Conservation (phyloP, 2,329 filamentous ascomycete species). For the Rhynchosporium secalis region DNA sequence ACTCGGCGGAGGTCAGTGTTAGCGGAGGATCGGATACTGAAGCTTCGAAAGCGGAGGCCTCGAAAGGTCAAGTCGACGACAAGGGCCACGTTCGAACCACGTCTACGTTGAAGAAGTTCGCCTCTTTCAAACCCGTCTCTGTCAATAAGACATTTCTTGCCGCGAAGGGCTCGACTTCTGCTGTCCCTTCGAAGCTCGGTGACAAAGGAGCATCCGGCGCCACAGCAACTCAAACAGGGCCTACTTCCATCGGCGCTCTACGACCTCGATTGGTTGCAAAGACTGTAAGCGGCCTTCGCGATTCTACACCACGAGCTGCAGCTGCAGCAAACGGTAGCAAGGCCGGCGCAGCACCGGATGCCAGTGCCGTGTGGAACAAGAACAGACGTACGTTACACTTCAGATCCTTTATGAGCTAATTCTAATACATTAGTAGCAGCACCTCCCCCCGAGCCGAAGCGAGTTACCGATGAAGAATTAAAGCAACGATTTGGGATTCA, state of each 20-base stretch:
- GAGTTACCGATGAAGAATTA: constrained; percentile 83
- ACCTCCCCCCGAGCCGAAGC: constrained; percentile 70
- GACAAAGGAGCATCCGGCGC: constrained; percentile 52
- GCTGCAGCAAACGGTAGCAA: constrained; percentile 56
- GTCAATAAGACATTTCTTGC: constrained; percentile 82
- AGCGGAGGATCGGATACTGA: constrained; percentile 79
- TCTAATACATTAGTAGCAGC: constrained; percentile 49
- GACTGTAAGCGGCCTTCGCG: constrained; percentile 60
- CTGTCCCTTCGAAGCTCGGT: constrained; percentile 49
- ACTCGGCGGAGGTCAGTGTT: constrained; percentile 66
- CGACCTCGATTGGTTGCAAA: constrained; percentile 77
- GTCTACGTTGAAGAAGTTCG: constrained; percentile 69
- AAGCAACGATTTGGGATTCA: constrained; percentile 84
- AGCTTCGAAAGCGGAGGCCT: constrained; percentile 57
- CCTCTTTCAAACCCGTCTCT: constrained; percentile 81
- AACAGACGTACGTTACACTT: constrained; percentile 67
- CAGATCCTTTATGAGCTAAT: constrained; percentile 4
- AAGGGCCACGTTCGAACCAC: constrained; percentile 59
- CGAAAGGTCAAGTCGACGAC: constrained; percentile 56
- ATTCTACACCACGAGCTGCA: constrained; percentile 49
- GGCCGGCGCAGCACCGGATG: constrained; percentile 63
- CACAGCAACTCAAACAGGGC: constrained; percentile 46
- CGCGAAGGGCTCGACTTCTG: constrained; percentile 59
- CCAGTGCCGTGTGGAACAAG: constrained; percentile 83
- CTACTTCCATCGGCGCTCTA: constrained; percentile 51